phyloP scores from a whole-genome alignment of 2,329 filamentous ascomycete species.

The Alternaria gansuensis region DNA sequence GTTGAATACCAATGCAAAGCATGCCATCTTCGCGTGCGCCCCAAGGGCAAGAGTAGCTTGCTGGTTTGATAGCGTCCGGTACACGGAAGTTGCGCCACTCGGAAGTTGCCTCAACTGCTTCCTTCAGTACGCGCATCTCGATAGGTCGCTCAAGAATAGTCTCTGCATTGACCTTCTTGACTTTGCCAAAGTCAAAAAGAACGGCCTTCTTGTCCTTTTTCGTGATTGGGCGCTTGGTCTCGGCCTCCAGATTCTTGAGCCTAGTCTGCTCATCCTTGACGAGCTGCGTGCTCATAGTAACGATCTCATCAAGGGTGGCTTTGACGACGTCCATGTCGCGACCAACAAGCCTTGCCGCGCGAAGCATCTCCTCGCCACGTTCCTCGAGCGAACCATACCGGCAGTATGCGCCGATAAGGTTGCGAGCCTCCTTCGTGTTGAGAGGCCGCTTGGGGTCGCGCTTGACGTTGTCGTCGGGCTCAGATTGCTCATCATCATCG shows the following conservation, averaged over 20 bases:
- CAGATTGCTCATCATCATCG: slow-evolving; percentile 61
- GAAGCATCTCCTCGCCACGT: slow-evolving; percentile 83
- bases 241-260: slow-evolving; percentile 70
- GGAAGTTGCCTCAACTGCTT: slow-evolving; percentile 69
- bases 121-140: slow-evolving; percentile 84
- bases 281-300: slow-evolving; percentile 73
- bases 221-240: slow-evolving; percentile 80
- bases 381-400: slow-evolving; percentile 91
- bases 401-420: slow-evolving; percentile 89
- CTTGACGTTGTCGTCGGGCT: slow-evolving; percentile 60
- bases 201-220: slow-evolving; percentile 99
- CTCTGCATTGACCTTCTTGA: slow-evolving; percentile 95
- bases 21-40: slow-evolving; percentile 94
- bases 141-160: slow-evolving; percentile 90
- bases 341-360: slow-evolving; percentile 83
- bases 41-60: slow-evolving; percentile 92
- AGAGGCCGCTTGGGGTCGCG: slow-evolving; percentile 87
- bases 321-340: slow-evolving; percentile 84
- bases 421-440: slow-evolving; percentile 89
- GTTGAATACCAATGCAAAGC: slow-evolving; percentile 91
- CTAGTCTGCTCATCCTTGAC: slow-evolving; percentile 76
- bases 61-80: slow-evolving; percentile 88
- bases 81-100: slow-evolving; percentile 86
- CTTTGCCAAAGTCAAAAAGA: slow-evolving; percentile 89
- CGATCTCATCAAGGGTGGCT: slow-evolving; percentile 77